Evolutionary conservation across 768 basidiomycete species (phyloP).

Genomic region (Hemileccinum rubropunctum): DNA sequence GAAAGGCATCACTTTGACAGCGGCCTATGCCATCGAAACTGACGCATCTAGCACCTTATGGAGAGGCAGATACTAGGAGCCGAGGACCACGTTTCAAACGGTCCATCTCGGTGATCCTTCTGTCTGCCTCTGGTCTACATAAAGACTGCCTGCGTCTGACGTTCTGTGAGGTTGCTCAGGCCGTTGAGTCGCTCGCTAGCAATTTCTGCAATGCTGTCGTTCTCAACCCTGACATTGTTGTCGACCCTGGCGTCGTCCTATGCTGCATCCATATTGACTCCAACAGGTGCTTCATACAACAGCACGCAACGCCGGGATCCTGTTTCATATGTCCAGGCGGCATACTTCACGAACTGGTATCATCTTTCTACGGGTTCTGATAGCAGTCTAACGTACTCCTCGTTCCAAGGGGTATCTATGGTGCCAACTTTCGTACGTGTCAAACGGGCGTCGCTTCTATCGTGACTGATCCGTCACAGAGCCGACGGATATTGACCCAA

Average conservation of each 20-base stretch:
- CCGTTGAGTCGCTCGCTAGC: not conserved
- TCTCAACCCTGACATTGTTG: slow-evolving; percentile 6
- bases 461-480: slow-evolving; percentile 38
- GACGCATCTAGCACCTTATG: slow-evolving; percentile 15
- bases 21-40: slow-evolving; percentile 5
- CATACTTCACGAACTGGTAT: slow-evolving; percentile 38
- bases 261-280: slow-evolving; percentile 12
- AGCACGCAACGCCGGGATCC: slow-evolving; percentile 11
- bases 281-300: not conserved
- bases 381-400: not conserved
- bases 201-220: slow-evolving; percentile 1
- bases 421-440: slow-evolving; percentile 57
- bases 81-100: slow-evolving; percentile 11
- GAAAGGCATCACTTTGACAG: slow-evolving; percentile 4
- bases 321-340: slow-evolving; percentile 31
- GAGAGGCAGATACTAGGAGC: slow-evolving; percentile 7
- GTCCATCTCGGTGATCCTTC: slow-evolving; percentile 7
- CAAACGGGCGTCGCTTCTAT: not conserved
- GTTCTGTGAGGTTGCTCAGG: not conserved
- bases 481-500: slow-evolving; percentile 59
- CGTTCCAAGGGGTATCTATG: slow-evolving; percentile 52
- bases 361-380: not conserved
- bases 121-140: slow-evolving; percentile 8
- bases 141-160: slow-evolving; percentile 6
- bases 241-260: slow-evolving; percentile 8